Evolutionary conservation across 73 alveolate genomes (phyloP).

Genomic region (Diophrys sp.): DNA sequence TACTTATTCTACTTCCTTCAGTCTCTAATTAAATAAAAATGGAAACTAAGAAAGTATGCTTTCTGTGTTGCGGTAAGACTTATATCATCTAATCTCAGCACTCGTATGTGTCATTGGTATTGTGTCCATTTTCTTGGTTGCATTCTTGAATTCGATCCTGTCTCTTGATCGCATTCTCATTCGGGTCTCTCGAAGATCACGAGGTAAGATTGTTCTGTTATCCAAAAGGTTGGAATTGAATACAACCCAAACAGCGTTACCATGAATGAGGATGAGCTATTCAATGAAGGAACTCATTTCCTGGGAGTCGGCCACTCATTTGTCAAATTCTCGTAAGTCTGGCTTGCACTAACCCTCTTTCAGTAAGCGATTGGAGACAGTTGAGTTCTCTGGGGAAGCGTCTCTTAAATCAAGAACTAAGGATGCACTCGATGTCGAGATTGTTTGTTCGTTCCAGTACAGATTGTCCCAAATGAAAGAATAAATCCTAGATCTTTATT

Average conservation of each 20-base stretch:
- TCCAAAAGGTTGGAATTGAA: neutral
- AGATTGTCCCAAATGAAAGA: neutral
- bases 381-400: conserved; percentile 19
- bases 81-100: too few species aligned
- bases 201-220: neutral
- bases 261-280: neutral
- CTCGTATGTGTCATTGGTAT: too few species aligned
- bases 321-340: conserved; percentile 21
- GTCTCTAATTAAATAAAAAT: too few species aligned
- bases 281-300: conserved; percentile 35
- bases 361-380: conserved; percentile 20
- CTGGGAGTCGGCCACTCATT: conserved; percentile 47
- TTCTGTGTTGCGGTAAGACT: too few species aligned
- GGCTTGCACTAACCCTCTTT: neutral
- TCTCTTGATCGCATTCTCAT: neutral
- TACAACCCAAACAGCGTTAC: neutral
- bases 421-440: conserved; percentile 30
- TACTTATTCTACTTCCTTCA: too few species aligned
- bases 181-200: neutral
- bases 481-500: conserved; percentile 13
- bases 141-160: too few species aligned
- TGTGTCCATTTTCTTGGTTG: too few species aligned
- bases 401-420: conserved; percentile 25
- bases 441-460: conserved; percentile 28
- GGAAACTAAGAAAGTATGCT: too few species aligned